phyloP scores from a whole-genome alignment of 2,329 filamentous ascomycete species.

The Colletotrichum cereale region DNA sequence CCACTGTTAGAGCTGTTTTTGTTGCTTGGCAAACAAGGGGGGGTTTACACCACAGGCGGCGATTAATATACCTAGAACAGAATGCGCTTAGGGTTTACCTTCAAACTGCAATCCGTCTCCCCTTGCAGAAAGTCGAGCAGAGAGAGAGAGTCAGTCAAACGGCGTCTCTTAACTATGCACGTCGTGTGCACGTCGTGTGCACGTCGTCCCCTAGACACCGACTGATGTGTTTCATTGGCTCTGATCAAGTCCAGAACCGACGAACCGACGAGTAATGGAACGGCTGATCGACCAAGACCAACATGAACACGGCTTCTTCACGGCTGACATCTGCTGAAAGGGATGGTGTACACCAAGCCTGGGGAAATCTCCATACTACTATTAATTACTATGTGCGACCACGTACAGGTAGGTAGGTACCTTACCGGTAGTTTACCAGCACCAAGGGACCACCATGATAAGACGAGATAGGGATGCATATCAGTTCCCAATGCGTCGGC shows the following conservation, averaged over 20 bases:
- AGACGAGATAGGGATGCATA: neutral
- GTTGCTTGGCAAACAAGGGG: neutral
- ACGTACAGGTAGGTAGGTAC: too few relatives aligned
- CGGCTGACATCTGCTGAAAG: neutral
- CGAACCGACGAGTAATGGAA: neutral
- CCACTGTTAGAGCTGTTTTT: conserved; percentile 12
- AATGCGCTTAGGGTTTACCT: neutral
- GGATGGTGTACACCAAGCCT: too few relatives aligned
- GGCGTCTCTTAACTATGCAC: neutral
- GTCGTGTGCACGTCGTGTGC: too few relatives aligned
- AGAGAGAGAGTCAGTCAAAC: neutral
- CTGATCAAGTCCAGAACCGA: neutral
- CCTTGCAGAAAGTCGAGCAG: neutral
- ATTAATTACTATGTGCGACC: too few relatives aligned
- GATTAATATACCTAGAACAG: neutral
- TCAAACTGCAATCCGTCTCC: neutral
- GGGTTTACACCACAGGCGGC: neutral
- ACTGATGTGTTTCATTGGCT: neutral
- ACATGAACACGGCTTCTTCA: neutral
- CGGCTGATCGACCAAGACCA: neutral
- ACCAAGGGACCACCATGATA: neutral
- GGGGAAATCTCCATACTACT: too few relatives aligned
- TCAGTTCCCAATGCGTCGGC: neutral
- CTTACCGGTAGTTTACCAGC: neutral
- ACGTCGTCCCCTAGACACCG: too few relatives aligned